Conservation (phyloP, 495 filamentous ascomycete genomes). For the Daldinia grandis region DNA sequence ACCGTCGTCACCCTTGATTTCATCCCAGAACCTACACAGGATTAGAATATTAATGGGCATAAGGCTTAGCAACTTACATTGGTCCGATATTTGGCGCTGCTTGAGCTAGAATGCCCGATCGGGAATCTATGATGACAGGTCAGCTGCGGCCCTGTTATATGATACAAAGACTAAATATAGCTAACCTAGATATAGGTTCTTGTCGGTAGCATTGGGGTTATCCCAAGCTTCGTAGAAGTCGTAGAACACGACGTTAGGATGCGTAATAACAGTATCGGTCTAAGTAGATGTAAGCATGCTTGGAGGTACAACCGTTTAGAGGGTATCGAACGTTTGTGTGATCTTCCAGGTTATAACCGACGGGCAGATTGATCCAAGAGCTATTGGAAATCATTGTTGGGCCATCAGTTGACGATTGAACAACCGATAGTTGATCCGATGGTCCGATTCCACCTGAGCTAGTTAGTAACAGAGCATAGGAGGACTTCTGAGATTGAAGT, state of each 20-base stretch:
- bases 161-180: slow-evolving; percentile 16
- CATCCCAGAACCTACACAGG: slow-evolving; percentile 58
- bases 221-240: slow-evolving; percentile 71
- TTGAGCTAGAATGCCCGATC: slow-evolving; percentile 71
- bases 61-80: slow-evolving; percentile 52
- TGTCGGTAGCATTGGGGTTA: slow-evolving; percentile 50
- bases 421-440: slow-evolving; percentile 63
- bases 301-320: background rate
- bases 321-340: slow-evolving; percentile 62
- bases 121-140: slow-evolving; percentile 49
- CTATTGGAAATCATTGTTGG: slow-evolving; percentile 57
- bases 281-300: slow-evolving; percentile 4
- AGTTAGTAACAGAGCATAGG: slow-evolving; percentile 1
- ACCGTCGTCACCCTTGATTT: slow-evolving; percentile 67
- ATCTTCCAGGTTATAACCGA: slow-evolving; percentile 75
- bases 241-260: slow-evolving; percentile 67
- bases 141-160: slow-evolving; percentile 31
- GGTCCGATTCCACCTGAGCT: slow-evolving; percentile 67
- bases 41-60: slow-evolving; percentile 31
- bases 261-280: slow-evolving; percentile 68
- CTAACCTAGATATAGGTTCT: slow-evolving; percentile 48
- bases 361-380: slow-evolving; percentile 74
- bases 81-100: slow-evolving; percentile 73
- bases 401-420: slow-evolving; percentile 60
- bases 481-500: background rate